Evolutionary conservation across 202 grass and related monocot genomes (phyloP).

Genomic region (Sporobolus alterniflorus): DNA sequence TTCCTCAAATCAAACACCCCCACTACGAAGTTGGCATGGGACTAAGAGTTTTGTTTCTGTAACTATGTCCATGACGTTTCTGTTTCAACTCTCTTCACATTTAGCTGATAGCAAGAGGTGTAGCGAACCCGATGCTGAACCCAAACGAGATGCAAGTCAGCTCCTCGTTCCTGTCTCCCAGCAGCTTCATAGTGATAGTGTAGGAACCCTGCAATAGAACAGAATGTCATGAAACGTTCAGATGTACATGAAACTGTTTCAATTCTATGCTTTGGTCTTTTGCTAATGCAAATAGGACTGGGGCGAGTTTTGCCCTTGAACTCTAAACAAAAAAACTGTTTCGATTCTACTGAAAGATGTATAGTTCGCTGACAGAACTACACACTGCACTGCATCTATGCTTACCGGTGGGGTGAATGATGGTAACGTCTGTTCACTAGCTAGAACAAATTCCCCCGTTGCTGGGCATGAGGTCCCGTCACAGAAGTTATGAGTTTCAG

Average conservation of each 20-base stretch:
- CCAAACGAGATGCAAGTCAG: slow-evolving; percentile 80
- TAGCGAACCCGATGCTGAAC: slow-evolving; percentile 70
- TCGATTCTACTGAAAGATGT: neutral
- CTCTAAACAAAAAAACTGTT: too few relatives aligned
- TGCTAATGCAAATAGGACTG: too few relatives aligned
- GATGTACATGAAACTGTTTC: neutral
- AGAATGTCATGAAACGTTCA: slow-evolving; percentile 9
- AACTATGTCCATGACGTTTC: neutral
- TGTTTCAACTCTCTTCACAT: neutral
- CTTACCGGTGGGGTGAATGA: slow-evolving; percentile 76
- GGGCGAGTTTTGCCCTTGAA: too few relatives aligned
- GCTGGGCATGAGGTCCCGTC: slow-evolving; percentile 64
- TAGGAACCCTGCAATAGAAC: slow-evolving; percentile 67
- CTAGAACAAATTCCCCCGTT: slow-evolving; percentile 56
- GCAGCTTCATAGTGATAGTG: slow-evolving; percentile 71
- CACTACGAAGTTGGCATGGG: neutral
- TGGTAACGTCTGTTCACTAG: slow-evolving; percentile 60
- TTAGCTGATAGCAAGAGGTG: slow-evolving; percentile 13
- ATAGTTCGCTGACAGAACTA: neutral
- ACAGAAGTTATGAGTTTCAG: slow-evolving; percentile 83
- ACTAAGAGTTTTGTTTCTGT: neutral
- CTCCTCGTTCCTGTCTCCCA: slow-evolving; percentile 43
- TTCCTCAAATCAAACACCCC: neutral
- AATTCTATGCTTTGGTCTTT: too few relatives aligned
- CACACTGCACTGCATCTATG: neutral